phyloP scores from a whole-genome alignment of 192 early-diverging fungal species.

The Diversispora eburnea region DNA sequence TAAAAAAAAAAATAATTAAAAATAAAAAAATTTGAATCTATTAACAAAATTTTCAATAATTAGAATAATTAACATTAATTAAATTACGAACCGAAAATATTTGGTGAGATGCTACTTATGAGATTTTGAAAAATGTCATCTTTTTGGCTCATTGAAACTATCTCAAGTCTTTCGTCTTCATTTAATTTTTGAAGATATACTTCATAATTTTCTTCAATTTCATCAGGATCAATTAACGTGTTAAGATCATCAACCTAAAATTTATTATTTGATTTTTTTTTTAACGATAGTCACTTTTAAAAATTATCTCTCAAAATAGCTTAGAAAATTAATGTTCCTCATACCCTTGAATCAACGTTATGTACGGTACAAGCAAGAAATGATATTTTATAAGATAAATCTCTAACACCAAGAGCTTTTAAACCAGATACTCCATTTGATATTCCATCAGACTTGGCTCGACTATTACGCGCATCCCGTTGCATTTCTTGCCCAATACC shows the following conservation, averaged over 20 bases:
- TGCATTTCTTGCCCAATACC: conserved; percentile 54
- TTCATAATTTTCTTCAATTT: conserved; percentile 50
- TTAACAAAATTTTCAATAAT: not conserved
- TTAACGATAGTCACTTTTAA: not conserved
- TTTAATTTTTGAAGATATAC: conserved; percentile 63
- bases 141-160: conserved; percentile 52
- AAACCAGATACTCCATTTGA: conserved; percentile 75
- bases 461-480: conserved; percentile 46
- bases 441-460: conserved; percentile 50
- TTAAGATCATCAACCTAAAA: not conserved
- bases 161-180: conserved; percentile 70
- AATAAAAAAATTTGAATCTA: too few relatives aligned
- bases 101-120: conserved; percentile 80
- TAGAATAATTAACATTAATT: conserved; percentile 12
- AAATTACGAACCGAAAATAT: conserved; percentile 68
- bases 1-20: too few relatives aligned
- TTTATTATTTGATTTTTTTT: not conserved
- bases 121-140: conserved; percentile 70
- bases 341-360: conserved; percentile 47
- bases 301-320: not conserved
- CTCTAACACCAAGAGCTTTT: conserved; percentile 84
- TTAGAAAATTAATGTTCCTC: not conserved
- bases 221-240: not conserved
- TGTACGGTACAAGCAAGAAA: conserved; percentile 85
- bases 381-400: conserved; percentile 88